phyloP scores from a whole-genome alignment of 306 rosid genomes.

The Vigna angularis region DNA sequence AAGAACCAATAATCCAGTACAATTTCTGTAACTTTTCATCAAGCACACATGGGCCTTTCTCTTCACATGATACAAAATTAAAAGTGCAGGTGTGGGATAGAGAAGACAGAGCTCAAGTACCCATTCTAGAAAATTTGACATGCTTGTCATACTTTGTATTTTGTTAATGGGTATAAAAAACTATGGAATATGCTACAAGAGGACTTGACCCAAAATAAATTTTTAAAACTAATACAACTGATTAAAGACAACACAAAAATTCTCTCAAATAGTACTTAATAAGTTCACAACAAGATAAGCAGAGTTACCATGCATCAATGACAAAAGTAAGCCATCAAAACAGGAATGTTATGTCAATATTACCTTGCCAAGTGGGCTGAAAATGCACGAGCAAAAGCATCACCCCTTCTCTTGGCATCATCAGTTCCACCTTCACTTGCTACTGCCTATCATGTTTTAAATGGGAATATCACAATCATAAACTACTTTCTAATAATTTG shows the following conservation, averaged over 20 bases:
- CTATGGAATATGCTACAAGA: slow-evolving; percentile 17
- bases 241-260: slow-evolving; percentile 21
- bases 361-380: slow-evolving; percentile 97
- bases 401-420: slow-evolving; percentile 98
- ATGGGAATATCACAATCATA: slow-evolving; percentile 43
- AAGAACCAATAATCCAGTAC: slow-evolving; percentile 19
- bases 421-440: slow-evolving; percentile 99
- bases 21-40: slow-evolving; percentile 12
- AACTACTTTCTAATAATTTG: slow-evolving; percentile 12
- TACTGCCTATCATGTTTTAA: slow-evolving; percentile 76
- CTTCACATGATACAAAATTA: slow-evolving; percentile 22
- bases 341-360: slow-evolving; percentile 22
- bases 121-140: slow-evolving; percentile 11
- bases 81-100: neutral
- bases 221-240: slow-evolving; percentile 4
- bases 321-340: slow-evolving; percentile 33
- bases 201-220: slow-evolving; percentile 13
- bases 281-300: slow-evolving; percentile 13
- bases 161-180: slow-evolving; percentile 4
- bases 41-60: slow-evolving; percentile 1
- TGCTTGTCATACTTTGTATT: slow-evolving; percentile 3
- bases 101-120: slow-evolving; percentile 21
- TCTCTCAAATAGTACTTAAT: slow-evolving; percentile 9
- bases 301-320: slow-evolving; percentile 27
- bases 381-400: slow-evolving; percentile 96